phyloP scores from a whole-genome alignment of 1,284 basidiomycete species.

The Abortiporus biennis region DNA sequence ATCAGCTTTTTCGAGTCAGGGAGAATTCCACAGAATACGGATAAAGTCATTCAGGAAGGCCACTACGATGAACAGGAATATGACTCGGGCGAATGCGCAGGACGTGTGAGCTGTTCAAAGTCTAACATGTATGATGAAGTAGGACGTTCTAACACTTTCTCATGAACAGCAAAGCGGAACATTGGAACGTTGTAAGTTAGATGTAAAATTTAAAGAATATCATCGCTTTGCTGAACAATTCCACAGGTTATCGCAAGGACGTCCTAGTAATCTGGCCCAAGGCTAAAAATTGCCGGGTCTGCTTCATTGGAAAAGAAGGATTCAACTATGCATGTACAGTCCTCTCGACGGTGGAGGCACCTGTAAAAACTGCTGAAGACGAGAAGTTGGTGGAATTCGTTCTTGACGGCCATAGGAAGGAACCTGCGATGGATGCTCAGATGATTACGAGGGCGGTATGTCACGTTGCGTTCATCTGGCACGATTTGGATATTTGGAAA shows the following conservation, averaged over 20 bases:
- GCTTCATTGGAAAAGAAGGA: too few species aligned
- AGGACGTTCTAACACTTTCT: not conserved
- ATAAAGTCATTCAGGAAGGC: not conserved
- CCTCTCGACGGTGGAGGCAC: too few species aligned
- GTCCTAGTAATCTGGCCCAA: not conserved
- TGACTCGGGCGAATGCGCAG: not conserved
- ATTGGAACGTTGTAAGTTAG: not conserved
- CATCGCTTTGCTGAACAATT: not conserved
- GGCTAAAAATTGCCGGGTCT: too few species aligned
- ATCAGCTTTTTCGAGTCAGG: not conserved
- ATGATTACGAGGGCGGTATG: too few species aligned
- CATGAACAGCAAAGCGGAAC: not conserved
- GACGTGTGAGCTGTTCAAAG: not conserved
- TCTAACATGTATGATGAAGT: not conserved
- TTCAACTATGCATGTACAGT: too few species aligned
- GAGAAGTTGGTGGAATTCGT: too few species aligned
- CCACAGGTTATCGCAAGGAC: not conserved
- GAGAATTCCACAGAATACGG: not conserved
- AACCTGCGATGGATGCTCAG: too few species aligned
- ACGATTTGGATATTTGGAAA: too few species aligned
- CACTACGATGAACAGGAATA: not conserved
- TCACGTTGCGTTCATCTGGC: too few species aligned
- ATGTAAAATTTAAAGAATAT: not conserved
- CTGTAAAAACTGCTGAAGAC: too few species aligned
- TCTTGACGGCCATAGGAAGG: too few species aligned